Percentiles rank a stretch among this genome's conserved stretches.
Evolutionary conservation across 306 rosid genomes (phyloP).

Genomic region (Bauhinia variegata): DNA sequence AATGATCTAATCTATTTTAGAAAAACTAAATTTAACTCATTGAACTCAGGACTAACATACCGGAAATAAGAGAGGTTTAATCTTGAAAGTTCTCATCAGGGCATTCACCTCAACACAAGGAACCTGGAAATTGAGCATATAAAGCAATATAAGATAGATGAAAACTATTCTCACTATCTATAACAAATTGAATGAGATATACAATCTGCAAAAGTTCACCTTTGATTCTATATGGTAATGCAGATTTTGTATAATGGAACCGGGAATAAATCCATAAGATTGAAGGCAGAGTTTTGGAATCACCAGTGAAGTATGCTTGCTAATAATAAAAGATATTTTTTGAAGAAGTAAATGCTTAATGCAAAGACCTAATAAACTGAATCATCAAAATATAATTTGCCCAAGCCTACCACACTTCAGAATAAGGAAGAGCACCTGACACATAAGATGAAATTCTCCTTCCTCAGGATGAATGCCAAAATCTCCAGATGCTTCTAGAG

Average conservation of each 20-base stretch:
- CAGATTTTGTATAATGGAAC: not conserved
- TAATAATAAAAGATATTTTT: not conserved
- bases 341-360: slow-evolving; percentile 15
- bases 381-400: slow-evolving; percentile 19
- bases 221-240: not conserved
- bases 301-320: not conserved
- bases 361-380: not conserved
- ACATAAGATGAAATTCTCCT: slow-evolving; percentile 94
- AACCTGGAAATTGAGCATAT: slow-evolving; percentile 63
- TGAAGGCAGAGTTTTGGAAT: not conserved
- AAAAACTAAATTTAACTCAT: slow-evolving; percentile 18
- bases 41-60: slow-evolving; percentile 49
- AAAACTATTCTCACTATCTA: slow-evolving; percentile 18
- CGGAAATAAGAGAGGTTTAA: slow-evolving; percentile 82
- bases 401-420: no score
- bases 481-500: slow-evolving; percentile 95
- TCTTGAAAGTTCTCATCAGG: slow-evolving; percentile 90
- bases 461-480: slow-evolving; percentile 95
- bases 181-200: slow-evolving; percentile 1
- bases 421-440: slow-evolving; percentile 76
- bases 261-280: slow-evolving; percentile 1
- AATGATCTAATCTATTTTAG: slow-evolving; percentile 4
- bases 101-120: slow-evolving; percentile 89
- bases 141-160: slow-evolving; percentile 33
- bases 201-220: not conserved